These are phyloP conservation scores for Suillus spraguei DNA, from an alignment of 768 basidiomycete genomes.

Conservation along the genomic window DNA sequence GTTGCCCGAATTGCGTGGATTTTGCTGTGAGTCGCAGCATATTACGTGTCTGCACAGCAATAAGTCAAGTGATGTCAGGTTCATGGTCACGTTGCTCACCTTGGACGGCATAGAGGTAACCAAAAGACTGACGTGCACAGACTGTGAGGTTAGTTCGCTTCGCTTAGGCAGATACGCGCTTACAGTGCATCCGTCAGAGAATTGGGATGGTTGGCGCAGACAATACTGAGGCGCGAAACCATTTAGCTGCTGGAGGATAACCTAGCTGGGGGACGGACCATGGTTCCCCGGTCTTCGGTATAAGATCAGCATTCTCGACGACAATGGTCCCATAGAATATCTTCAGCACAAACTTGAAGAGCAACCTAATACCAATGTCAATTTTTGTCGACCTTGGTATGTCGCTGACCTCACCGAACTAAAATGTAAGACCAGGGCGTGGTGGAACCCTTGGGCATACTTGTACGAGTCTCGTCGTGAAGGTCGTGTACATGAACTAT, in stretches of 20 bases:
- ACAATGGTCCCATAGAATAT: conserved; percentile 92
- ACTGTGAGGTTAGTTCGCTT: neutral
- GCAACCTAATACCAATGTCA: conserved; percentile 42
- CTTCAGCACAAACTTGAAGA: conserved; percentile 84
- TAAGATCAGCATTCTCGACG: conserved; percentile 71
- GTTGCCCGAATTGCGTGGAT: conserved; percentile 80
- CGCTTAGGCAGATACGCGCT: conserved; percentile 25
- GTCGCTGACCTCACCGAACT: conserved; percentile 51
- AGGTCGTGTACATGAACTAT: conserved; percentile 12
- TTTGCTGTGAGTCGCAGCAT: conserved; percentile 86
- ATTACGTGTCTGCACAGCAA: conserved; percentile 58
- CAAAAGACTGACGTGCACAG: conserved; percentile 54
- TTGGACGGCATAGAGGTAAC: conserved; percentile 72
- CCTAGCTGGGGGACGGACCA: conserved; percentile 46
- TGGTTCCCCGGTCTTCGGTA: conserved; percentile 73
- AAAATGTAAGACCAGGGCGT: conserved; percentile 68
- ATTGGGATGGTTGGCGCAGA: conserved; percentile 87
- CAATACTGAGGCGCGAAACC: conserved; percentile 52
- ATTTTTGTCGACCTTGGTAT: conserved; percentile 7
- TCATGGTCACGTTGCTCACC: conserved; percentile 39
- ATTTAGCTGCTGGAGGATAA: conserved; percentile 1
- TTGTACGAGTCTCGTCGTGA: conserved; percentile 10
- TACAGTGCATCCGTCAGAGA: conserved; percentile 87
- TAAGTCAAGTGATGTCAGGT: neutral
- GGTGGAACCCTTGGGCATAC: conserved; percentile 42